Base-by-base conservation (phyloP, 1,284 basidiomycete species). In the Ceraceosorus guamensis region DNA sequence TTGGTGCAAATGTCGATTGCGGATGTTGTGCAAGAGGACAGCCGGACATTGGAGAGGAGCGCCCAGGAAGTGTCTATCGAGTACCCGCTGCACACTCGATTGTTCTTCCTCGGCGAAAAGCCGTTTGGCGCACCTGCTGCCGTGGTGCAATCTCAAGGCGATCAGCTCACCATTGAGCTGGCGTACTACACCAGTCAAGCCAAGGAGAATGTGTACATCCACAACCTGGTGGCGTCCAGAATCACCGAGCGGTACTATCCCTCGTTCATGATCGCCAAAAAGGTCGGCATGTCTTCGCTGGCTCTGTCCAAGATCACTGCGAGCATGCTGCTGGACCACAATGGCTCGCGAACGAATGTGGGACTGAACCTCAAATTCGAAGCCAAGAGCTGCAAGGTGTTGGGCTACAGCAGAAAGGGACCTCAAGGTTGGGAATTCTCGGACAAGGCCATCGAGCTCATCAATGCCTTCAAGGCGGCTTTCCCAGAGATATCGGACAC, bases 341-440 rank as follows among this genome's bases (percentile, higher is more conserved):
- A 52, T 16, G 44, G 52, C 31, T 8, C 33, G 14, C 96, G 95
- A 79, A 82, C 82, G 57, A 97, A 98, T 75, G 80, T 98, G 34
- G 95, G 95, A 4, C 82, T 98, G 24, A 89, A 88, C 71, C 83
- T 98, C 68, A 98, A 99, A 77, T 98, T 97, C 62, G 95, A 98
- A 75, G 89, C 85, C 24, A 96, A 95, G 79, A 83, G 86, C n/a
- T 78, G 92, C 69, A 99, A 98, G 78, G 95, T 99, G 1, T 82
- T 97, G 39, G 89, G 90, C 59, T 97, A 95, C 77, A 88, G 91
- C 31, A 83, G 85, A 64, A 93, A 95, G 78, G 83, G 86, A 33
- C 85, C 85, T 14, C 80, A 84, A 14, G 83, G 85, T 46, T 99
- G 95, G 95, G 93, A 98, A 77, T 98, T 87, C 75, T 95, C 89